These are phyloP conservation scores for Pistacia vera DNA, from an alignment of 345 rosid genomes.

Conservation along the genomic window DNA sequence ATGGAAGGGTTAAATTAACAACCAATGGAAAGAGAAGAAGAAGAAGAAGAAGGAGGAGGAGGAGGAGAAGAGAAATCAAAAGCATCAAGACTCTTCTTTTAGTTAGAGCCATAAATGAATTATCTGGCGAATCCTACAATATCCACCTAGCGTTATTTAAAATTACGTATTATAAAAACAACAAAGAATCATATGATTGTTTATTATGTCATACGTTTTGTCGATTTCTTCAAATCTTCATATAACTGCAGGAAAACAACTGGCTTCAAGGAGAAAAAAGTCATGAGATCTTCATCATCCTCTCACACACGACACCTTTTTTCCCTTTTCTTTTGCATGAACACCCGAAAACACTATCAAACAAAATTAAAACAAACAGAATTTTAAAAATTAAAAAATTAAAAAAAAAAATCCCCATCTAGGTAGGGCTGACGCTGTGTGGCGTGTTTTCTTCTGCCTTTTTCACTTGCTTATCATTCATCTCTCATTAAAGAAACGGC, in stretches of 20 bases:
- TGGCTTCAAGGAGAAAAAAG: not conserved
- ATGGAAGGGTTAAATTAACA: too few species aligned
- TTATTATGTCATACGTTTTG: constrained; percentile 14
- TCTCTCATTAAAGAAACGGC: constrained; percentile 10
- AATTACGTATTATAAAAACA: constrained; percentile 3
- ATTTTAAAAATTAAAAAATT: not conserved
- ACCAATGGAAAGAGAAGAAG: too few species aligned
- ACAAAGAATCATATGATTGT: constrained; percentile 8
- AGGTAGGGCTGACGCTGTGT: constrained; percentile 13
- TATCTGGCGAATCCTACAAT: constrained; percentile 11
- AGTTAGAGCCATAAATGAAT: constrained; percentile 11
- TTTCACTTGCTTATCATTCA: too few species aligned
- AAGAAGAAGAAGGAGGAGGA: not conserved
- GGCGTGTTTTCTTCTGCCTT: constrained; percentile 24
- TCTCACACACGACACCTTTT: constrained; percentile 26
- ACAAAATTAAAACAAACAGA: constrained; percentile 2
- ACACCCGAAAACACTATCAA: constrained; percentile 5
- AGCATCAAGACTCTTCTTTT: not conserved
- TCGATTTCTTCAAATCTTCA: constrained; percentile 10
- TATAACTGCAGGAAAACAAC: constrained; percentile 22
- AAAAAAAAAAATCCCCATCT: not conserved
- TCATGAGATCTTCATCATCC: not conserved
- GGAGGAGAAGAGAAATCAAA: not conserved
- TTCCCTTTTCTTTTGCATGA: not conserved
- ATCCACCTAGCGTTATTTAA: constrained; percentile 22